phyloP scores from a whole-genome alignment of 805 yeast species.

The Wickerhamomyces xylosicus region DNA sequence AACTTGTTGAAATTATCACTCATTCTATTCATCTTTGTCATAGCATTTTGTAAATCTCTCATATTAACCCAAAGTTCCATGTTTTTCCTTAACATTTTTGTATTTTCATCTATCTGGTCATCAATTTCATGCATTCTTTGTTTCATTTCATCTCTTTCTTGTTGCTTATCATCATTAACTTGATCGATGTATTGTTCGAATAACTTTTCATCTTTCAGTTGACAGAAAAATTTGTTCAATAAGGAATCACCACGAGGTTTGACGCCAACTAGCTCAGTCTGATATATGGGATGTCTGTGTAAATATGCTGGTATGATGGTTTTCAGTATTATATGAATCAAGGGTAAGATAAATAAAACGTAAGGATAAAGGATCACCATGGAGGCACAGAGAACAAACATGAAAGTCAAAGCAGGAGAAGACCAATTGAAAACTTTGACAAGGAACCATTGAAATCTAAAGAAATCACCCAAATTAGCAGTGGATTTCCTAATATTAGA shows the following conservation, averaged over 20 bases:
- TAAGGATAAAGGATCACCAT: conserved; percentile 65
- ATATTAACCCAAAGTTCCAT: conserved; percentile 43
- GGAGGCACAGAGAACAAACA: conserved; percentile 49
- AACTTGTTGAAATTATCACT: conserved; percentile 44
- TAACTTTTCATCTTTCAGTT: conserved; percentile 24
- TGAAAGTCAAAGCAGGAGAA: conserved; percentile 57
- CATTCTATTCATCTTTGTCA: conserved; percentile 40
- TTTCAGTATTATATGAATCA: conserved; percentile 41
- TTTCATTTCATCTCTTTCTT: conserved; percentile 5
- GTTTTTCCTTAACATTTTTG: conserved; percentile 19
- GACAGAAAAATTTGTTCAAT: conserved; percentile 27
- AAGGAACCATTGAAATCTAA: conserved; percentile 50
- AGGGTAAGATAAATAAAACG: conserved; percentile 53
- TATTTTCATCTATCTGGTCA: conserved; percentile 10
- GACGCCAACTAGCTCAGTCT: conserved; percentile 32
- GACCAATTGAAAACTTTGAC: conserved; percentile 65
- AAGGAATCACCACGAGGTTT: conserved; percentile 45
- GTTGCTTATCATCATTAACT: background rate
- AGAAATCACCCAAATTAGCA: conserved; percentile 41
- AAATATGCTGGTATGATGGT: conserved; percentile 64
- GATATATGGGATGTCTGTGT: conserved; percentile 52
- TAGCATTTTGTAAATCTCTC: conserved; percentile 63
- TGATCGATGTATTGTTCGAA: conserved; percentile 8
- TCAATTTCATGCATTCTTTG: conserved; percentile 18
- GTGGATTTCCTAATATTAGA: conserved; percentile 50